Evolutionary conservation across 768 basidiomycete species (phyloP), one percentile per base, ranked within the genome.

Genomic region (Hygrophorus pudorinus): DNA sequence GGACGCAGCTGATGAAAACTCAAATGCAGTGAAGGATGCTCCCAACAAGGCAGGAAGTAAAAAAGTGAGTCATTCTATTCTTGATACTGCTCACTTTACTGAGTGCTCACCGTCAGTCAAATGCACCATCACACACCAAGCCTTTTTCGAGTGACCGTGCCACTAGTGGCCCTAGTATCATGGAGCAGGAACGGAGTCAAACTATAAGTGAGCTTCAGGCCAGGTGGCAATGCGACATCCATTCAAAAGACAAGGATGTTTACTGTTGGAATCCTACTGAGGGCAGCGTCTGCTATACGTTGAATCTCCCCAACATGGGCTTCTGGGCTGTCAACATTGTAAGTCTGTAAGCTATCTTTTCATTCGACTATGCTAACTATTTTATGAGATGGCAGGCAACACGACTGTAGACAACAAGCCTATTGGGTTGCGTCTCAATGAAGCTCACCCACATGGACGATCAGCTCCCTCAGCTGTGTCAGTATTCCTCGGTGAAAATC

Each of bases 241-340:
- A 44, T 37, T 42, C 41, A 6, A 42, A 42, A 24, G 41, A 42
- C 31, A 36, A 36, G 24, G 43, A 36, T 21, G 16, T 44, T 7
- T 36, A 35, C 14, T 44, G 43, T 17, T 41, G 17, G 27, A 29
- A 13, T 6, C 20, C 21, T 3, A 17, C 38, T 24, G 11, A 20
- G 8, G 21, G 38, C 21, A 17, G 9, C 17, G 9, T 35, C 33
- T 35, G 33, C 33, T 35, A 35, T 10, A 9, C 9, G 17, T 10
- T 35, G 33, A 35, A 5, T 10, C 33, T n/a, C 3, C 3, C n/a
- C 3, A 35, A 35, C 9, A 13, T 35, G 13, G 33, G 33, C 17
- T 35, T 35, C 9, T 35, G 33, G 33, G 33, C 33, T 17, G 9
- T 35, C 9, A 9, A 35, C 17, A 17, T 35, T 13, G 33, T 35